Evolutionary conservation across 2,329 filamentous ascomycete genomes (phyloP), one percentile per base, ranked within the genome.

Genomic region (Pyricularia sp.): DNA sequence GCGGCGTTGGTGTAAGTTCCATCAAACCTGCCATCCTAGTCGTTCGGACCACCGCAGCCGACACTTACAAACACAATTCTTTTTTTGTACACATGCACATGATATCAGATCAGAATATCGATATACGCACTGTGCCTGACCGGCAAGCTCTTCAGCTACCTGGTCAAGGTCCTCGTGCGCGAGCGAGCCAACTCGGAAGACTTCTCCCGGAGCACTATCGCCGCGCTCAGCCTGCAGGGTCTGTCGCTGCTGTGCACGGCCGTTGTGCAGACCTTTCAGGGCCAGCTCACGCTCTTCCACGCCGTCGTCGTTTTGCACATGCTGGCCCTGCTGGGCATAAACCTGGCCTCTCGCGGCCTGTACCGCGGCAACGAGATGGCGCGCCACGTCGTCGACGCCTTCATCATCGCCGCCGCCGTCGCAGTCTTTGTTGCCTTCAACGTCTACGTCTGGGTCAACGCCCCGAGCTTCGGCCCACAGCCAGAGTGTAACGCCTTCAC

Each of bases 181-280:
- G 70, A 70, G 16, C 71, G 73, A 16, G 72, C 75, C 67, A 66
- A 72, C 1, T 40, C 64, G 12, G 35, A 55, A 55, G 66, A 66
- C 24, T 66, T 66, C 44, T 62, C n/a, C 31, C 64, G 65, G 30
- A 35, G 60, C 49, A n/a, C 67, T 10, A 55, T 62, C 9, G 60
- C 65, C n/a, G 66, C 66, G 8, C 57, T 68, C 22, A 53, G 61
- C 16, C 55, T 68, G 8, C 67, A 68, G 60, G 67, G 67, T n/a
- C 66, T 68, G 10, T 62, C 67, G n/a, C 67, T 68, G 26, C 62
- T 68, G 9, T 64, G 64, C 64, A 68, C 67, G 5, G 66, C 67
- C 59, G 64, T 68, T 10, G 65, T 61, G 24, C 64, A 68, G 62
- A 66, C 67, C 19, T 16, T 62, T 49, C 35, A 64, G 30, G 19